Evolutionary conservation across 2,329 filamentous ascomycete species (phyloP).

Genomic region (Sphaerulina populicola): DNA sequence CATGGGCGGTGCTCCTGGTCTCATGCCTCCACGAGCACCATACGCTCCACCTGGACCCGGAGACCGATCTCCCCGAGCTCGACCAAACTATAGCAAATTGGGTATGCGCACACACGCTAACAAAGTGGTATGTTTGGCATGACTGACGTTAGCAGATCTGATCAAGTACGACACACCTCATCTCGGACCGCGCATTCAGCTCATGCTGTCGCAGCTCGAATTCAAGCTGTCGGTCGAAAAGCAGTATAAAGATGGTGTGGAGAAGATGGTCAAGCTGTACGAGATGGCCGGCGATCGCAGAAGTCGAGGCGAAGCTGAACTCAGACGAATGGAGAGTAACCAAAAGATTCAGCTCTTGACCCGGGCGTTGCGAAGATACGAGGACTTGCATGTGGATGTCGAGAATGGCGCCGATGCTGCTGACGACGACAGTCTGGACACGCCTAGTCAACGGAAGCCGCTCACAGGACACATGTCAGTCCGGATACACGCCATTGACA

Average conservation of each 20-base stretch:
- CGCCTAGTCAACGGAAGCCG: conserved; percentile 91
- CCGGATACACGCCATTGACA: conserved; percentile 77
- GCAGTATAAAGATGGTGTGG: conserved; percentile 96
- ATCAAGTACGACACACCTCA: conserved; percentile 98
- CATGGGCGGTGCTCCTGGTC: conserved; percentile 57
- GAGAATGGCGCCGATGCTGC: conserved; percentile 28
- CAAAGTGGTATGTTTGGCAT: not conserved
- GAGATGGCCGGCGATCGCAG: conserved; percentile 95
- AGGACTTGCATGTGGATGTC: conserved; percentile 92
- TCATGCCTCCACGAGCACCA: conserved; percentile 74
- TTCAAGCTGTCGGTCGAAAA: conserved; percentile 99
- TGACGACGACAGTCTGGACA: conserved; percentile 95
- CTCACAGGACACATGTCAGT: conserved; percentile 83
- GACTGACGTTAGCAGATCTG: conserved; percentile 55
- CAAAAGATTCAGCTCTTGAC: conserved; percentile 95
- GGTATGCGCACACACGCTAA: conserved; percentile 49
- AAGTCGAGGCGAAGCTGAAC: conserved; percentile 86
- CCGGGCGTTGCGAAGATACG: conserved; percentile 92
- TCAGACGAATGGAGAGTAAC: conserved; percentile 83
- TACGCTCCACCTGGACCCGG: conserved; percentile 66
- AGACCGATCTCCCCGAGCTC: conserved; percentile 59
- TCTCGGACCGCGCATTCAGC: conserved; percentile 91
- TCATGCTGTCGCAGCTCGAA: conserved; percentile 97
- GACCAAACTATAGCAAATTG: conserved; percentile 91
- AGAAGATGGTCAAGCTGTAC: conserved; percentile 98